A percentile compares a stretch with the other conserved stretches of the same genome.
Conservation (phyloP, 805 yeast genomes). For the Wickerhamomyces rabaulensis region DNA sequence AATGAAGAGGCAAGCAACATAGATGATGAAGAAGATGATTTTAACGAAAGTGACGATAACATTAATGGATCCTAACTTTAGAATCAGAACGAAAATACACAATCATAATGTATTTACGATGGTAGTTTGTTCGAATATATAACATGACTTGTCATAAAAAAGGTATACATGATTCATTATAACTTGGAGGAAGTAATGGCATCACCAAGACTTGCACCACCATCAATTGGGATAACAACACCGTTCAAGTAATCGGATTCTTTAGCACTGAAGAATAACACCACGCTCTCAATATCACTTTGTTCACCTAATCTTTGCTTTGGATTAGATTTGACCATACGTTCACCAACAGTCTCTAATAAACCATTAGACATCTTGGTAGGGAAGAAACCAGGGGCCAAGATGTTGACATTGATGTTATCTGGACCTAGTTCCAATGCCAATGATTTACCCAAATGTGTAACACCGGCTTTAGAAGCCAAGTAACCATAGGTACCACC, state of each 20-base stretch:
- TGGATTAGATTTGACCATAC: slow-evolving; percentile 48
- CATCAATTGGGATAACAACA: slow-evolving; percentile 62
- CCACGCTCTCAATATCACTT: slow-evolving; percentile 51
- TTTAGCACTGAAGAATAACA: slow-evolving; percentile 50
- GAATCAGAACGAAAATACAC: not conserved
- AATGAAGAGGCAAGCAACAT: slow-evolving; percentile 4
- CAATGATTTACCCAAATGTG: slow-evolving; percentile 58
- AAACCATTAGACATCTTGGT: slow-evolving; percentile 69
- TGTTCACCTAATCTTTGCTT: slow-evolving; percentile 56
- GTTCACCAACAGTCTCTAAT: slow-evolving; percentile 41
- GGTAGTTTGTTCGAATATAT: too few species aligned
- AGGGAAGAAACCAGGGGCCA: slow-evolving; percentile 78
- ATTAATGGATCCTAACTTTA: slow-evolving; percentile 11
- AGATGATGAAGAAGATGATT: slow-evolving; percentile 9
- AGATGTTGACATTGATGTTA: slow-evolving; percentile 61
- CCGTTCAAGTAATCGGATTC: slow-evolving; percentile 64
- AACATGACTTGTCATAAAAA: too few species aligned
- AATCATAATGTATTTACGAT: not conserved
- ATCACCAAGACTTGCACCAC: slow-evolving; percentile 50
- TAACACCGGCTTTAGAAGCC: slow-evolving; percentile 73
- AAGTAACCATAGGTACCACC: slow-evolving; percentile 59
- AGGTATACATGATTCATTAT: not conserved
- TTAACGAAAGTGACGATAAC: slow-evolving; percentile 10
- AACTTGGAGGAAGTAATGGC: slow-evolving; percentile 7
- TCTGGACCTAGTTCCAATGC: slow-evolving; percentile 63